These are phyloP conservation scores for Leccinum ochraceum DNA, from an alignment of 768 basidiomycete genomes.

Conservation along the genomic window DNA sequence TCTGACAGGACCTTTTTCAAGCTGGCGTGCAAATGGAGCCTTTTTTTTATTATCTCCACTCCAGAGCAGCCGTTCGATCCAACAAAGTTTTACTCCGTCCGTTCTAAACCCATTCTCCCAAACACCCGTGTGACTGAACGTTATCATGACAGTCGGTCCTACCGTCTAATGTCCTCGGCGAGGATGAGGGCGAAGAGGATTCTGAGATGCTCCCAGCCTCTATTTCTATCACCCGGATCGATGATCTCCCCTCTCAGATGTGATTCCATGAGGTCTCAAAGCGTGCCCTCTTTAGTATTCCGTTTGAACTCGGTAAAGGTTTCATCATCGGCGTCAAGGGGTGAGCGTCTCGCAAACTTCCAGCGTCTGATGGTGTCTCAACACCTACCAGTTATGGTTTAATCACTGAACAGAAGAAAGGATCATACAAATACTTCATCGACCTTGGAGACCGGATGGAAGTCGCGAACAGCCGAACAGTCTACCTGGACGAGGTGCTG, in stretches of 20 bases:
- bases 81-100: slow-evolving; percentile 76
- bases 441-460: slow-evolving; percentile 79
- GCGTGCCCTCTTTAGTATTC: slow-evolving; percentile 77
- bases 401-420: slow-evolving; percentile 86
- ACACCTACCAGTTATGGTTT: slow-evolving; percentile 69
- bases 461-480: slow-evolving; percentile 67
- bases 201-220: slow-evolving; percentile 61
- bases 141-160: slow-evolving; percentile 54
- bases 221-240: slow-evolving; percentile 72
- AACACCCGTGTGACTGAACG: slow-evolving; percentile 9
- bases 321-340: slow-evolving; percentile 83
- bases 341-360: slow-evolving; percentile 39
- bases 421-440: slow-evolving; percentile 77
- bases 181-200: slow-evolving; percentile 47
- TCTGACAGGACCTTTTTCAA: slow-evolving; percentile 72
- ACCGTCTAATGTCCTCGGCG: slow-evolving; percentile 48
- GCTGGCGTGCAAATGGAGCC: slow-evolving; percentile 80
- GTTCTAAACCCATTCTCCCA: slow-evolving; percentile 21
- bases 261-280: slow-evolving; percentile 82
- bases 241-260: slow-evolving; percentile 79
- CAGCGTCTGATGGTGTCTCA: slow-evolving; percentile 5
- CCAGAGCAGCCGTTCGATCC: slow-evolving; percentile 67
- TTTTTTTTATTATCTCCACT: slow-evolving; percentile 74
- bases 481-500: slow-evolving; percentile 70
- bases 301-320: slow-evolving; percentile 73